phyloP scores from a whole-genome alignment of 2,329 filamentous ascomycete genomes.

The Talaromyces sp. region DNA sequence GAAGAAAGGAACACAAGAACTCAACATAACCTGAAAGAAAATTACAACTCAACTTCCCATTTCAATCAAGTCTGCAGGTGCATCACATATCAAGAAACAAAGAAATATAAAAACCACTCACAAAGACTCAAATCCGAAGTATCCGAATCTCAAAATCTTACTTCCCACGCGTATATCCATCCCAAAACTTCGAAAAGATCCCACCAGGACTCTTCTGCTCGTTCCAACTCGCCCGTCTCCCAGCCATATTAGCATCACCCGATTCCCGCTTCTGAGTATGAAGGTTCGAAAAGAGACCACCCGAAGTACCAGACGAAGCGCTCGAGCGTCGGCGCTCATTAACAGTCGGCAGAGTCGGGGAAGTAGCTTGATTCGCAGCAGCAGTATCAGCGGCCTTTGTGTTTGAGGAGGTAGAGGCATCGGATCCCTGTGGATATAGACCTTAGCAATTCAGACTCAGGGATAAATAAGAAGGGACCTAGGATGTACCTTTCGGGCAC shows the following conservation, averaged over 20 bases:
- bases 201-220: constrained; percentile 47
- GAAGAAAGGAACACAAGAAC: no score
- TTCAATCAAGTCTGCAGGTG: no score
- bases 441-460: background rate
- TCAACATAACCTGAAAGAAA: no score
- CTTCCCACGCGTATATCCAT: constrained; percentile 40
- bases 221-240: constrained; percentile 46
- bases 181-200: constrained; percentile 45
- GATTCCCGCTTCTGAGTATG: constrained; percentile 49
- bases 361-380: background rate
- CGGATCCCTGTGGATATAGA: constrained; percentile 26
- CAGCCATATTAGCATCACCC: constrained; percentile 36
- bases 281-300: constrained; percentile 36
- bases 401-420: constrained; percentile 32
- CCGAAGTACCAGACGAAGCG: constrained; percentile 17
- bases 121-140: background rate
- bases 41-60: no score
- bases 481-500: constrained; percentile 2
- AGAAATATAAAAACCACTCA: background rate
- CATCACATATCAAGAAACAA: no score
- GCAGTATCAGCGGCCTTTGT: background rate
- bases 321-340: constrained; percentile 34
- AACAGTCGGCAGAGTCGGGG: constrained; percentile 15
- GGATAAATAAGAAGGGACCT: background rate
- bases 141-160: background rate